phyloP scores from a whole-genome alignment of 2,329 filamentous ascomycete species.

The Arthrobotrys sphaeroides region DNA sequence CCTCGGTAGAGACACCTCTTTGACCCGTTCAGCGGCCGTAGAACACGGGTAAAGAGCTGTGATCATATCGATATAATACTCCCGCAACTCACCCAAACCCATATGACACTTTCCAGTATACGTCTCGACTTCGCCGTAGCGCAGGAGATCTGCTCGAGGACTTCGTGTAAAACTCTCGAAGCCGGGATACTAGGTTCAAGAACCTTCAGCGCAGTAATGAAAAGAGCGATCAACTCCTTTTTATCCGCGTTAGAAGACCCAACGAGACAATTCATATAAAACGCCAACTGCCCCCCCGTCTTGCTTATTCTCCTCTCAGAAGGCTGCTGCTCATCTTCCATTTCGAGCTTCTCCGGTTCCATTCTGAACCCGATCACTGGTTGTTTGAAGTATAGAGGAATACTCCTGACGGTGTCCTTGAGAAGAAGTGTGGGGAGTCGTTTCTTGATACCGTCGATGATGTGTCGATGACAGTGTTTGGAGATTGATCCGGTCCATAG shows the following conservation, averaged over 20 bases:
- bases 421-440: neutral
- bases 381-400: neutral
- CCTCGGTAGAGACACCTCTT: neutral
- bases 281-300: neutral
- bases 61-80: neutral
- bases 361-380: neutral
- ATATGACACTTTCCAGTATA: neutral
- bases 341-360: neutral
- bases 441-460: conserved; percentile 25
- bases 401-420: neutral
- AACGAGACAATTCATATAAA: neutral
- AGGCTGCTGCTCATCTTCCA: neutral
- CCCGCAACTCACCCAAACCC: neutral
- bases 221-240: neutral
- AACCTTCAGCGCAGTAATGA: neutral
- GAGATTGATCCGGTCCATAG: neutral
- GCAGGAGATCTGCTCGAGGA: neutral
- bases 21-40: neutral
- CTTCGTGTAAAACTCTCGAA: neutral
- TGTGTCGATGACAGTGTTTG: neutral
- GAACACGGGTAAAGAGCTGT: neutral
- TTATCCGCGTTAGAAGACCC: neutral
- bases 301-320: neutral
- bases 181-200: neutral
- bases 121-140: no score